These are phyloP conservation scores for Mesotaenium endlicherianum DNA, from an alignment of 139 green algal species.

Conservation along the genomic window DNA sequence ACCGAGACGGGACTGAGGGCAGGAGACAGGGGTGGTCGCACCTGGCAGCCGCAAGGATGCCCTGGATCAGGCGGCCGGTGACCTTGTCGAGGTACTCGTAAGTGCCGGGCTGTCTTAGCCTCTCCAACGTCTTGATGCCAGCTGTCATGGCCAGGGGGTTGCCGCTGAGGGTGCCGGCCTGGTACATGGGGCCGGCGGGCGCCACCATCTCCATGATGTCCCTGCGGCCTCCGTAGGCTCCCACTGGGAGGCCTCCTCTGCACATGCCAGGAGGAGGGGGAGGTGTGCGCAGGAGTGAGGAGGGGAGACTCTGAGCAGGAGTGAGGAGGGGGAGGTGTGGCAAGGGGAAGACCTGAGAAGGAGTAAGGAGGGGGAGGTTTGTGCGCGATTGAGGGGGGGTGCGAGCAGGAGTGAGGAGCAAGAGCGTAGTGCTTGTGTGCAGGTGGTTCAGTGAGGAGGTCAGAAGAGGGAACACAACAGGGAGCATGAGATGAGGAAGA, in stretches of 20 bases:
- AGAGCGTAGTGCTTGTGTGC: not conserved
- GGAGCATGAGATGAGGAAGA: not conserved
- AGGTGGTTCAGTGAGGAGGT: not conserved
- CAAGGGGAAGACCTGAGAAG: not conserved
- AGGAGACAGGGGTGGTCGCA: too few species aligned
- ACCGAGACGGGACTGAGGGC: too few species aligned
- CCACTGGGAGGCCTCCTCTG: constrained; percentile 89
- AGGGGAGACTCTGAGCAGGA: not conserved
- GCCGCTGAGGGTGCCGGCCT: constrained; percentile 92
- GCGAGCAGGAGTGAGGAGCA: not conserved
- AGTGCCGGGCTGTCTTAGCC: constrained; percentile 78
- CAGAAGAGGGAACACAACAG: not conserved
- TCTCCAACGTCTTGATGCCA: constrained; percentile 98
- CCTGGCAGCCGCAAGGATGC: constrained; percentile 79
- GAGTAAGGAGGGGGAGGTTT: not conserved
- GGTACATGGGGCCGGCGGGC: constrained; percentile 95
- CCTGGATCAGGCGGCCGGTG: constrained; percentile 75
- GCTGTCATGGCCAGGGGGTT: constrained; percentile 98
- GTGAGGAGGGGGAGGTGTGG: not conserved
- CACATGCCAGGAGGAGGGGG: not conserved
- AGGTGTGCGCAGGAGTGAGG: not conserved
- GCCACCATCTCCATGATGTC: constrained; percentile 99
- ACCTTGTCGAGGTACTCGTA: constrained; percentile 92
- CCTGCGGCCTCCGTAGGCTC: constrained; percentile 88
- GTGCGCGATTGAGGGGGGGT: not conserved